A percentile compares a stretch with the other conserved stretches of the same genome.
Conservation (phyloP, 164 flowering plant genomes). For the Liquidambar formosana region DNA sequence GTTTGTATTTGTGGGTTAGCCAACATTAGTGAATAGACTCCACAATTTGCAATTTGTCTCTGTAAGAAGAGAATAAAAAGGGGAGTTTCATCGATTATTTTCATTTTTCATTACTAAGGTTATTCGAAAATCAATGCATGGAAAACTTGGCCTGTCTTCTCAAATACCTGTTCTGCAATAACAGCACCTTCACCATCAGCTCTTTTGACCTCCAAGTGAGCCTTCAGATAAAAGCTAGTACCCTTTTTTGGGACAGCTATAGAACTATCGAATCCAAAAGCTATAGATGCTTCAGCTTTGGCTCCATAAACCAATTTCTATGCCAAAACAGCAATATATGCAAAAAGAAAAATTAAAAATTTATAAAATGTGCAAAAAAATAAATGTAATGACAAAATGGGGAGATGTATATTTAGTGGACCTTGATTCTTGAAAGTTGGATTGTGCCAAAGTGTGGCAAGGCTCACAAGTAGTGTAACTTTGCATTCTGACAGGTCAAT, state of each 20-base stretch:
- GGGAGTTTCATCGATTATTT: too few species aligned
- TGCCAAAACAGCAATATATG: not conserved
- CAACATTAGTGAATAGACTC: not conserved
- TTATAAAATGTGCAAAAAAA: not conserved
- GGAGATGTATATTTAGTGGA: conserved; percentile 5
- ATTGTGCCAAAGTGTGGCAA: conserved; percentile 95
- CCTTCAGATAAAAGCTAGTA: conserved; percentile 84
- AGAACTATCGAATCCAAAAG: conserved; percentile 96
- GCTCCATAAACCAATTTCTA: conserved; percentile 98
- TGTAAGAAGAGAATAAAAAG: too few species aligned
- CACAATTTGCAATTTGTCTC: too few species aligned
- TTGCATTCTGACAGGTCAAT: conserved; percentile 91
- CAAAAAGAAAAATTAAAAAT: not conserved
- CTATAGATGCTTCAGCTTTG: conserved; percentile 94
- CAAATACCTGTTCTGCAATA: conserved; percentile 94
- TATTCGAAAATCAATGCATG: conserved; percentile 65
- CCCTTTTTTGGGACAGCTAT: conserved; percentile 96
- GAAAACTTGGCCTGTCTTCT: conserved; percentile 77
- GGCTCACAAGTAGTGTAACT: conserved; percentile 97
- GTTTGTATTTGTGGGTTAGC: not conserved
- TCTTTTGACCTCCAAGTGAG: conserved; percentile 79
- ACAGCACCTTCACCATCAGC: conserved; percentile 80
- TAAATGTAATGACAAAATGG: not conserved
- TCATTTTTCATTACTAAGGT: not conserved
- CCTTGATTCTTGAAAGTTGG: conserved; percentile 94